A percentile compares a stretch with the other conserved stretches of the same genome.
phyloP scores from a whole-genome alignment of 1,139 yeast species.

The Suhomyces atakaporum region DNA sequence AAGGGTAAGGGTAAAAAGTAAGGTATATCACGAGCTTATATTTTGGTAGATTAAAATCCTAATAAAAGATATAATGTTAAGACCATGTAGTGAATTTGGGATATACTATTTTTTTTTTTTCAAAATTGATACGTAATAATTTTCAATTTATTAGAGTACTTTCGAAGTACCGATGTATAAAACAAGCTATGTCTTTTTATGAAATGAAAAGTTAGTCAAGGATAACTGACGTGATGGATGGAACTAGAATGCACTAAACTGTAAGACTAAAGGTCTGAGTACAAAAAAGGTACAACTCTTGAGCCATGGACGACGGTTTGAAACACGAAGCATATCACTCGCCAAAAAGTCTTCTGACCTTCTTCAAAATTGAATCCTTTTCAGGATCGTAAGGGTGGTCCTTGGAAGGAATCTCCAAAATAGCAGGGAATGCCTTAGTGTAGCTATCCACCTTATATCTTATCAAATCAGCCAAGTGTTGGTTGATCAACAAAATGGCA shows the following conservation, averaged over 20 bases:
- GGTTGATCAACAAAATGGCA: slow-evolving; percentile 90
- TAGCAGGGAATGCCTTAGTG: slow-evolving; percentile 93
- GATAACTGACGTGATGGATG: too few relatives aligned
- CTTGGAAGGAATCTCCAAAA: slow-evolving; percentile 94
- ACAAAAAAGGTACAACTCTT: too few relatives aligned
- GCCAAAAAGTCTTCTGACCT: slow-evolving; percentile 93
- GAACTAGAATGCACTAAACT: too few relatives aligned
- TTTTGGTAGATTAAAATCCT: too few relatives aligned
- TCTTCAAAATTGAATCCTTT: slow-evolving; percentile 91
- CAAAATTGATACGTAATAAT: too few relatives aligned
- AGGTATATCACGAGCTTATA: too few relatives aligned
- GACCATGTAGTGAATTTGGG: too few relatives aligned
- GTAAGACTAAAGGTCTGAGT: too few relatives aligned
- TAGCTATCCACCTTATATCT: slow-evolving; percentile 80
- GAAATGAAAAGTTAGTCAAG: not conserved
- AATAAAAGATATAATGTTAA: too few relatives aligned
- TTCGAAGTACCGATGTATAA: not conserved
- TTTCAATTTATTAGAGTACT: not conserved
- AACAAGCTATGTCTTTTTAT: not conserved
- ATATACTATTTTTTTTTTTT: too few relatives aligned
- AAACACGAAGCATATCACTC: slow-evolving; percentile 59
- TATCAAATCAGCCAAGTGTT: slow-evolving; percentile 90
- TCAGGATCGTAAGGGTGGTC: slow-evolving; percentile 99
- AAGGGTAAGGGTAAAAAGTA: slow-evolving; percentile 15
- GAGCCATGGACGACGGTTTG: too few relatives aligned